Base-by-base conservation (phyloP, 2,329 filamentous ascomycete species). In the Apiospora malaysiana region DNA sequence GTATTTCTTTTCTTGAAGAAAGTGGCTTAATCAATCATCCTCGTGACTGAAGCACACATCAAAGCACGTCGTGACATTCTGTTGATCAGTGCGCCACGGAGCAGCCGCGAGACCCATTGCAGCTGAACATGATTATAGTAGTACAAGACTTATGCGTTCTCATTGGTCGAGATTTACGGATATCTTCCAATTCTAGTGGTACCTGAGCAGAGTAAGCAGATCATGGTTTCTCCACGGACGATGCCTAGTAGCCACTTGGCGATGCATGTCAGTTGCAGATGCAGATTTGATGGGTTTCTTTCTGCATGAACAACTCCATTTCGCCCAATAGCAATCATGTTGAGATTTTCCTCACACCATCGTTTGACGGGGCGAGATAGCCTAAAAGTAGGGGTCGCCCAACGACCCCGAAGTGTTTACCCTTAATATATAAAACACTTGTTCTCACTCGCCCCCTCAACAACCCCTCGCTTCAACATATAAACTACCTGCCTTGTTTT, bases 1-100 rank as follows among this genome's bases (percentile, higher is more conserved):
- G 56, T 63, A 63, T 63, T 51, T 25, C 32, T 40, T 63, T 63
- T 40, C 56, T 18, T 37, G 16, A 40, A 21, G 2, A 63, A 63
- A 18, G 56, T 40, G 32, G 32, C 27, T 63, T 63, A 63, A 63
- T 63, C 18, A 4, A 63, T 63, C 56, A 63, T 63, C 32, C 56
- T 59, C 56, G 40, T 63, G 32, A 40, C 18, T 40, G 56, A 40
- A 14, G 8, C 18, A 12, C 40, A 4, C 10, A 3, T 10, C 3
- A 6, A n/a, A 63, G 0, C 1, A 12, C 21, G 32, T 14, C 3
- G 56, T 63, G 27, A 63, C 32, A 63, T n/a, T 9, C 14, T n/a
- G 9, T 6, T 1, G 7, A 25, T 59, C 27, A 21, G 6, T 59
- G 16, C 14, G 21, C 25, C 9, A 59, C 27, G 32, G 5, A 8